Conservation (phyloP, 495 filamentous ascomycete genomes). For the Neurospora sp. region DNA sequence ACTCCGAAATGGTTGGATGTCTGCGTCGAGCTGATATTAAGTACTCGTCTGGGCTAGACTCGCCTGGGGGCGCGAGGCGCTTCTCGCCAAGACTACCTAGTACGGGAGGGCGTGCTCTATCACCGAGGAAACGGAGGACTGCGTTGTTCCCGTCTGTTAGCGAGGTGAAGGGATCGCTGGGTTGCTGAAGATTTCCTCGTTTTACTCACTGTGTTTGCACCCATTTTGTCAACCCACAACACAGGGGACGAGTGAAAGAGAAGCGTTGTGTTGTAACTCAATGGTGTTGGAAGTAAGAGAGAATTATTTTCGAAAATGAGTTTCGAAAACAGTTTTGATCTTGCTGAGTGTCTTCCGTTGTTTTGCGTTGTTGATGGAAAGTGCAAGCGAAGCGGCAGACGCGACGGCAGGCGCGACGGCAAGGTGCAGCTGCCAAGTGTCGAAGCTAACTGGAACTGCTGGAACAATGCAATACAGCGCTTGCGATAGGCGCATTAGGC, state of each 20-base stretch:
- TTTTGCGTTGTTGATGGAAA: background rate
- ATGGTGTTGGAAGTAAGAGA: too few species aligned
- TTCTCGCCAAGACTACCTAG: too few species aligned
- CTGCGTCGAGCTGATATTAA: background rate
- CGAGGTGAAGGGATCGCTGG: background rate
- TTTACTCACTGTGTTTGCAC: background rate
- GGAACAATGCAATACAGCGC: background rate
- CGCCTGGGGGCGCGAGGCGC: too few species aligned
- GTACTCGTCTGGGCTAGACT: too few species aligned
- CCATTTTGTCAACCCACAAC: background rate
- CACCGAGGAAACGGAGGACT: background rate
- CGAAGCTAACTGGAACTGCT: background rate
- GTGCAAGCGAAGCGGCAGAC: background rate
- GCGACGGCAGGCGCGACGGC: background rate
- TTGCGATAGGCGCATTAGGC: background rate
- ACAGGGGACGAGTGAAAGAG: too few species aligned
- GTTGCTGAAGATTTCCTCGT: background rate
- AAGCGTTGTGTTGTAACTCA: too few species aligned
- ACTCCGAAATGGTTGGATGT: background rate
- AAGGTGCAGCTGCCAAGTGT: background rate
- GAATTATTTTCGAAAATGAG: too few species aligned
- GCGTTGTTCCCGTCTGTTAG: background rate
- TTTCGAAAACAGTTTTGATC: background rate
- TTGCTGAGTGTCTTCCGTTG: background rate
- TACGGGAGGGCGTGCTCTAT: background rate